Percentiles rank a stretch among this genome's conserved stretches.
Evolutionary conservation across 345 rosid genomes (phyloP).

Genomic region (Jatropha curcas): DNA sequence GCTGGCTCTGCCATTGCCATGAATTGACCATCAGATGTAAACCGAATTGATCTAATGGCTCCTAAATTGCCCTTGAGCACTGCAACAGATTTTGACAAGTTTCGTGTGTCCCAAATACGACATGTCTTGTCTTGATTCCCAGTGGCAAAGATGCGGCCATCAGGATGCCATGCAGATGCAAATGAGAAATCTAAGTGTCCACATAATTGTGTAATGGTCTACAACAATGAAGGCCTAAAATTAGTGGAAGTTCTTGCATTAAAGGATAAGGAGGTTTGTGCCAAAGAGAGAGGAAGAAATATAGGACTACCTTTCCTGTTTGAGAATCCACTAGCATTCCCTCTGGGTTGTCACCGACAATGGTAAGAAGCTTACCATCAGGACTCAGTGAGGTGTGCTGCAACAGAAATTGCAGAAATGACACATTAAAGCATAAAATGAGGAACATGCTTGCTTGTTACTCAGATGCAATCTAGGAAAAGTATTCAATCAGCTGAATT

Average conservation of each 20-base stretch:
- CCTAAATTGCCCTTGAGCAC: conserved; percentile 62
- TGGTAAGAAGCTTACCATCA: conserved; percentile 48
- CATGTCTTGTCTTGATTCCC: conserved; percentile 73
- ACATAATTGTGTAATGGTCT: conserved; percentile 40
- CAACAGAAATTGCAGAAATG: not conserved
- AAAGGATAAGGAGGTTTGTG: not conserved
- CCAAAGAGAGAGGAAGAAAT: conserved; percentile 1
- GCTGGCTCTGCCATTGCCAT: conserved; percentile 70
- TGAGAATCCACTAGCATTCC: conserved; percentile 50
- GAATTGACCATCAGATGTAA: conserved; percentile 54
- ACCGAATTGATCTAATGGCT: conserved; percentile 59
- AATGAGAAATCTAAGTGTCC: conserved; percentile 65
- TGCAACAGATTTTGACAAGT: conserved; percentile 51
- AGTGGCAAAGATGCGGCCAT: conserved; percentile 54
- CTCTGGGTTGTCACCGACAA: conserved; percentile 56
- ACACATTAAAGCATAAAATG: not conserved
- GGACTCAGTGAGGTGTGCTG: conserved; percentile 59
- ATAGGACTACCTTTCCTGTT: conserved; percentile 45
- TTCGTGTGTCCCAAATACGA: conserved; percentile 56
- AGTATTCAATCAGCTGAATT: not conserved
- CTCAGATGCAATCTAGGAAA: not conserved
- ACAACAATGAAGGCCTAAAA: conserved; percentile 23
- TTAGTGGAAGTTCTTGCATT: conserved; percentile 10
- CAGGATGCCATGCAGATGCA: conserved; percentile 70
- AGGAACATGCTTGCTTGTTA: not conserved